A percentile compares a stretch with the other conserved stretches of the same genome.
These are phyloP conservation scores for Triticum turgidum DNA, from an alignment of 176 grass and related monocot genomes.

Conservation along the genomic window DNA sequence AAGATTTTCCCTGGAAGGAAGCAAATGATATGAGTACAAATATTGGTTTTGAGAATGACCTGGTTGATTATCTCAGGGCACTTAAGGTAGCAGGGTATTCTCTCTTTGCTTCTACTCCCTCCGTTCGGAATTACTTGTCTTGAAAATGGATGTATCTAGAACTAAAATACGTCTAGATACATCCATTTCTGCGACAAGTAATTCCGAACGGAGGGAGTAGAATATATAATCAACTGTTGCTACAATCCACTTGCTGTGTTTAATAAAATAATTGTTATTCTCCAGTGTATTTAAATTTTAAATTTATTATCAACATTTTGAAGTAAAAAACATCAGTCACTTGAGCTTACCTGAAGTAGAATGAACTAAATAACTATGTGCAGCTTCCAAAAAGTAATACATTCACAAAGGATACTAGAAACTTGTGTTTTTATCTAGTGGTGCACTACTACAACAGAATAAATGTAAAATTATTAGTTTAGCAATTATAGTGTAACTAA, in stretches of 20 bases:
- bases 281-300: neutral
- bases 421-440: neutral
- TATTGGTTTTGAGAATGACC: slow-evolving; percentile 74
- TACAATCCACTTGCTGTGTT: neutral
- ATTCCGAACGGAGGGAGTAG: too few relatives aligned
- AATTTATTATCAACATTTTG: neutral
- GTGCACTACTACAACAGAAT: neutral
- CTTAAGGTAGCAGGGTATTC: slow-evolving; percentile 65
- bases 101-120: slow-evolving; percentile 18
- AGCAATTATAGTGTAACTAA: neutral
- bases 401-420: neutral
- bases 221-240: neutral
- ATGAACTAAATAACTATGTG: neutral
- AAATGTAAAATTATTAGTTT: neutral
- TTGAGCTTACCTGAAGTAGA: neutral
- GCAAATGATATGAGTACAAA: slow-evolving; percentile 39
- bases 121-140: too few relatives aligned
- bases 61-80: slow-evolving; percentile 80
- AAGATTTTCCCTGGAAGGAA: slow-evolving; percentile 98
- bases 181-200: too few relatives aligned
- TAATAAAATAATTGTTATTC: neutral
- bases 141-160: too few relatives aligned
- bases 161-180: too few relatives aligned
- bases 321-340: neutral
- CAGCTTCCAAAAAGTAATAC: neutral